These are phyloP conservation scores for Acanthamoeba culbertsoni DNA, from an alignment of 208 protist species.

Conservation along the genomic window DNA sequence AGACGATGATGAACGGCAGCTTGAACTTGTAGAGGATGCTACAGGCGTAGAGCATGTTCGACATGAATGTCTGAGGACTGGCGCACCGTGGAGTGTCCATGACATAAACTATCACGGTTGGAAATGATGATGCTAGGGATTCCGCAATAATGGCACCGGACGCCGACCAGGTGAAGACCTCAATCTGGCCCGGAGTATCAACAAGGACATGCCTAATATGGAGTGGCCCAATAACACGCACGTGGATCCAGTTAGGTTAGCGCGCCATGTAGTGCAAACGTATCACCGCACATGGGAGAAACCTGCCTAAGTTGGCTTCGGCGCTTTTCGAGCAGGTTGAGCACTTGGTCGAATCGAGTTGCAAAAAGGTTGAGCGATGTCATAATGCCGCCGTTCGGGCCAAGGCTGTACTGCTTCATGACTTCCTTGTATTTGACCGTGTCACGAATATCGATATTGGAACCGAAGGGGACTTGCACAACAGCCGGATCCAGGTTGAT, in stretches of 20 bases:
- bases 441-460: slow-evolving; percentile 99
- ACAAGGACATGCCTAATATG: slow-evolving; percentile 92
- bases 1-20: slow-evolving; percentile 96
- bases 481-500: slow-evolving; percentile 99
- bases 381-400: slow-evolving; percentile 99
- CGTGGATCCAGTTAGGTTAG: not conserved
- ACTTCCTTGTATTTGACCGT: slow-evolving; percentile 98
- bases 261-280: not conserved
- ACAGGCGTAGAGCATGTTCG: slow-evolving; percentile 99
- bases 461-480: slow-evolving; percentile 90
- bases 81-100: slow-evolving; percentile 95
- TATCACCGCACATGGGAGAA: not conserved
- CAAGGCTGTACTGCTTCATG: slow-evolving; percentile 96
- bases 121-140: slow-evolving; percentile 90
- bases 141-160: slow-evolving; percentile 97
- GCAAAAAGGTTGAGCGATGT: slow-evolving; percentile 98
- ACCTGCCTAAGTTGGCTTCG: slow-evolving; percentile 58
- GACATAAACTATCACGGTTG: slow-evolving; percentile 96
- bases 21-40: slow-evolving; percentile 97
- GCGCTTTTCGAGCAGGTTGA: slow-evolving; percentile 83
- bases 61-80: slow-evolving; percentile 97
- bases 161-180: slow-evolving; percentile 98
- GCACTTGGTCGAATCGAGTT: slow-evolving; percentile 97
- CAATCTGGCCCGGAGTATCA: slow-evolving; percentile 99
- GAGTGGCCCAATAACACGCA: not conserved